phyloP scores from a whole-genome alignment of 345 rosid species.

The Trapa bicornis region DNA sequence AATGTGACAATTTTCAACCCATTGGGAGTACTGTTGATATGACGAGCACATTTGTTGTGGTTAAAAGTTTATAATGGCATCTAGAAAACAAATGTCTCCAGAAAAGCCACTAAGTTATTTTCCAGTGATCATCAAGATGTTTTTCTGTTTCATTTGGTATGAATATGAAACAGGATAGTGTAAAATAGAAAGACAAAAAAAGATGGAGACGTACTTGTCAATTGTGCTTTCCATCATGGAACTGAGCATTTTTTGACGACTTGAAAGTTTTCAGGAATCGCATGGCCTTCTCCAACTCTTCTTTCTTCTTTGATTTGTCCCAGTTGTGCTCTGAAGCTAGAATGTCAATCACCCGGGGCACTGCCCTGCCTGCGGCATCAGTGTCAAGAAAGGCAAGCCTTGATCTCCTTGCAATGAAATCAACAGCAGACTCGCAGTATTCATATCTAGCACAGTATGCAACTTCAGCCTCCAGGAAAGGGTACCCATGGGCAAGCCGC shows the following conservation, averaged over 20 bases:
- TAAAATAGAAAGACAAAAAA: not conserved
- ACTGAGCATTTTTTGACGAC: constrained; percentile 85
- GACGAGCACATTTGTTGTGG: not conserved
- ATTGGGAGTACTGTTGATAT: too few species aligned
- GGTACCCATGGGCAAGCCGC: constrained; percentile 86
- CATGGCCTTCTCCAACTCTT: constrained; percentile 53
- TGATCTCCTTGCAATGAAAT: constrained; percentile 91
- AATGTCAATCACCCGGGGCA: constrained; percentile 70
- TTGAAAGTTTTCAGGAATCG: constrained; percentile 76
- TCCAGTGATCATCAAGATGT: too few species aligned
- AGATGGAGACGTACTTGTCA: constrained; percentile 17
- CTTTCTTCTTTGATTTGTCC: constrained; percentile 61
- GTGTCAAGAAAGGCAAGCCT: constrained; percentile 94
- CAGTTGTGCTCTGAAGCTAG: constrained; percentile 62
- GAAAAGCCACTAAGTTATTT: too few species aligned
- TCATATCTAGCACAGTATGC: constrained; percentile 85
- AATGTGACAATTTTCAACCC: too few species aligned
- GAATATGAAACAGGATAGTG: not conserved
- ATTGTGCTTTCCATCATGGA: constrained; percentile 78
- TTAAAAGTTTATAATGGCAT: not conserved
- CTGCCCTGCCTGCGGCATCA: constrained; percentile 75
- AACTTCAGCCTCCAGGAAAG: constrained; percentile 50
- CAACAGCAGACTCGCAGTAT: constrained; percentile 84
- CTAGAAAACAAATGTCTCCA: not conserved
- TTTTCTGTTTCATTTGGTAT: not conserved